These are phyloP conservation scores for Claviceps monticola DNA, from an alignment of 2,329 filamentous ascomycete genomes.

Conservation along the genomic window DNA sequence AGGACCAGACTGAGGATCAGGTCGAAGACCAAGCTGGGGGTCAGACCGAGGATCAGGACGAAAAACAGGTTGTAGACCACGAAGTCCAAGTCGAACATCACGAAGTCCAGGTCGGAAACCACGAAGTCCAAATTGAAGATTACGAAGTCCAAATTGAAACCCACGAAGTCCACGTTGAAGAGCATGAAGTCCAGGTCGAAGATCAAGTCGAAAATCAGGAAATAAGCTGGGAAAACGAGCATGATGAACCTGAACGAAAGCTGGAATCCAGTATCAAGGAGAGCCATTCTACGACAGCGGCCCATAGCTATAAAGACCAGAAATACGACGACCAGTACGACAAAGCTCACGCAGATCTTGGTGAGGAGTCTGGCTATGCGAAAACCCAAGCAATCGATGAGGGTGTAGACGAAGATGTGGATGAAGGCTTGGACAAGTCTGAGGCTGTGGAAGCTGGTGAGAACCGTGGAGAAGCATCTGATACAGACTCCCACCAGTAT, in stretches of 20 bases:
- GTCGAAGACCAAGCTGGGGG: no score
- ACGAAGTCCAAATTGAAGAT: no score
- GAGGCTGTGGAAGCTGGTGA: not conserved
- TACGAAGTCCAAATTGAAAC: no score
- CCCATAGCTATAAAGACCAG: not conserved
- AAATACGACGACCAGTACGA: not conserved
- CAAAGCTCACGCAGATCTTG: no score
- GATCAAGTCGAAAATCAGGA: slow-evolving; percentile 8
- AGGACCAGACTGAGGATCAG: slow-evolving; percentile 4
- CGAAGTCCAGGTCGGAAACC: no score
- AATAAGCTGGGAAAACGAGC: slow-evolving; percentile 12
- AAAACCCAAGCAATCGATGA: slow-evolving; percentile 2
- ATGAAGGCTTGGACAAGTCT: not conserved
- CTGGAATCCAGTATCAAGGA: not conserved
- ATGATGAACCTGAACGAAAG: slow-evolving; percentile 7
- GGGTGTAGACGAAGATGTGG: slow-evolving; percentile 1
- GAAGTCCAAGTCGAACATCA: no score
- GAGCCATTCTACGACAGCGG: not conserved
- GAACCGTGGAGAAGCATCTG: slow-evolving; percentile 2
- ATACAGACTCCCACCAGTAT: slow-evolving; percentile 11
- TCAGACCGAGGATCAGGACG: no score
- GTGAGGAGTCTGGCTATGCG: not conserved
- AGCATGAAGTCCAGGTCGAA: slow-evolving; percentile 1
- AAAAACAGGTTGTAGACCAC: no score
- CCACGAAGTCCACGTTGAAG: not conserved